Percentiles rank a stretch among this genome's conserved stretches.
Conservation (phyloP, 371 early-diverging fungal genomes). For the Dichotomocladium elegans region DNA sequence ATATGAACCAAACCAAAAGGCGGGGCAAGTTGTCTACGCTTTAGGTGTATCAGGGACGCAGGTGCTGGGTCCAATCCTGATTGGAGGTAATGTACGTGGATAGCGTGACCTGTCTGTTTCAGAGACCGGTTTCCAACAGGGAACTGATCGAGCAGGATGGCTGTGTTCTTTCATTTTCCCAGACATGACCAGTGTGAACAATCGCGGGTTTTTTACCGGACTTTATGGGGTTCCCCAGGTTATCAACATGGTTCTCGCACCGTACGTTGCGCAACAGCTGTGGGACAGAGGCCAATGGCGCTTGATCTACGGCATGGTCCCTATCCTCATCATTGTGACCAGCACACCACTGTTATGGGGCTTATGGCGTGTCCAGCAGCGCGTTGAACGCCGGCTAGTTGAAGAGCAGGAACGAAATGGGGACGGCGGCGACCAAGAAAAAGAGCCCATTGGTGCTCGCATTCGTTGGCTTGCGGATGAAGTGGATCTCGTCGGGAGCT, state of each 20-base stretch:
- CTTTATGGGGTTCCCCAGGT: constrained; percentile 28
- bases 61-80: constrained; percentile 29
- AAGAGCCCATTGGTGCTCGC: neutral
- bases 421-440: neutral
- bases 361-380: constrained; percentile 13
- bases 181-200: constrained; percentile 29
- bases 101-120: neutral
- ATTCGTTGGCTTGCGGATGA: neutral
- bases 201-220: constrained; percentile 31
- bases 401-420: neutral
- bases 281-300: constrained; percentile 12
- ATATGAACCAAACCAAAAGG: constrained; percentile 8
- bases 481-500: constrained; percentile 39
- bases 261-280: constrained; percentile 24
- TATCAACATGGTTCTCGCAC: constrained; percentile 25
- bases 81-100: constrained; percentile 21
- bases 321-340: constrained; percentile 15
- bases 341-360: constrained; percentile 17
- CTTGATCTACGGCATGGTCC: constrained; percentile 24
- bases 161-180: no score
- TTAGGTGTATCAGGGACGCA: constrained; percentile 28
- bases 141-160: neutral
- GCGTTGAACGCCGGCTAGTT: constrained; percentile 3
- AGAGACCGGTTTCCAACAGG: neutral
- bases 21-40: constrained; percentile 31